Base-by-base conservation (phyloP, 176 grass and related monocot genomes). In the Aegilops tauschii region DNA sequence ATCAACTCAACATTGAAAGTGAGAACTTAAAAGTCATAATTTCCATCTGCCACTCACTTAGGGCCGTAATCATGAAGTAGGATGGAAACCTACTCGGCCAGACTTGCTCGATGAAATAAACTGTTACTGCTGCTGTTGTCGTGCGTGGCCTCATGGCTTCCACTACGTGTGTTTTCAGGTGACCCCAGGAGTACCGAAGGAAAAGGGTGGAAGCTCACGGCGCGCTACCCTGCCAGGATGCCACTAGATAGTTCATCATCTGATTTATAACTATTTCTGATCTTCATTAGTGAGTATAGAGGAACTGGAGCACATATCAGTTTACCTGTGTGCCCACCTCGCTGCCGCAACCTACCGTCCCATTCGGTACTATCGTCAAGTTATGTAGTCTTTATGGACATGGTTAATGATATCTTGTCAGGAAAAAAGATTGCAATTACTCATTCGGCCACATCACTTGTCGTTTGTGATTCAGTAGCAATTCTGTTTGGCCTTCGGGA, bases 101-200 rank as follows among this genome's bases (percentile, higher is more conserved):
- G 14, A 75, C 25, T 29, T 79, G 56, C 21, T 79, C 1, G 12
- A 79, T 79, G 20, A 39, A 39, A 61, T 8, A 34, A 56, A 77
- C 47, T 11, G 42, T 44, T 45, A 18, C 62, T 31, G 13, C 9
- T 58, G 50, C 50, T 54, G 50, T 54, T 54, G 50, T 54, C 50
- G 18, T 30, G 17, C 29, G 20, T 30, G 25, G 25, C 37, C 37
- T 66, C 61, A 47, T 29, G n/a, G 25, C 37, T 31, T 21, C 8
- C n/a, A 44, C 12, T 20, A 12, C 31, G 37, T 82, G 31, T 14
- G 52, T 82, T 82, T 65, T 66, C 8, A 87, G 85, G 56, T 81
- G 77, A 54, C 37, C 36, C 30, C 16, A 16, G 2, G 65, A 73
- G 20, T 31, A 13, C 9, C 36, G 34, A 61, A 80, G 56, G 40